A percentile compares a stretch with the other conserved stretches of the same genome.
phyloP scores from a whole-genome alignment of 805 yeast genomes.

The Candida sanyiensis region DNA sequence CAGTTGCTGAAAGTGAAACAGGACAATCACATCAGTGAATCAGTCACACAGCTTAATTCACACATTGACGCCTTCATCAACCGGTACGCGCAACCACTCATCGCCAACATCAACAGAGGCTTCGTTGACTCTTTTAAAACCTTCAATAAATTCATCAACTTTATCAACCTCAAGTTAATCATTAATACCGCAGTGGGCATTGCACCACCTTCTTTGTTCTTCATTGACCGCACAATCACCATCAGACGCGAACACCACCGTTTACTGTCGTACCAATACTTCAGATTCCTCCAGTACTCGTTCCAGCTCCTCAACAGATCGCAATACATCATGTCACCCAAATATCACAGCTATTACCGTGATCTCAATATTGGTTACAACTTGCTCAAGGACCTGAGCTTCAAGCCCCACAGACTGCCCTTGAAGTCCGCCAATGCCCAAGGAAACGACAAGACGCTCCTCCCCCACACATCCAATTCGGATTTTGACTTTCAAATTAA shows the following conservation, averaged over 20 bases:
- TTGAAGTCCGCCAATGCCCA: no score
- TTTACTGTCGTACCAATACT: constrained; percentile 12
- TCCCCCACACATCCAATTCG: background rate
- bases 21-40: background rate
- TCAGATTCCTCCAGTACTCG: constrained; percentile 13
- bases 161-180: constrained; percentile 13
- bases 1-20: constrained; percentile 4
- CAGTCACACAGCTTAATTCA: background rate
- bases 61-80: constrained; percentile 2
- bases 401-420: constrained; percentile 6
- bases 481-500: constrained; percentile 13
- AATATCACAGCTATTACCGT: constrained; percentile 16
- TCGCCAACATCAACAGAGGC: background rate
- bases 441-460: no score
- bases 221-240: background rate
- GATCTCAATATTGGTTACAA: constrained; percentile 21
- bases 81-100: background rate
- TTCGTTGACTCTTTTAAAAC: background rate
- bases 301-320: constrained; percentile 14
- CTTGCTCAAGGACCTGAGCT: constrained; percentile 10
- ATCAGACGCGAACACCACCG: background rate
- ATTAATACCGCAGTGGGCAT: constrained; percentile 18
- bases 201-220: constrained; percentile 13
- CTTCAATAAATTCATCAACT: constrained; percentile 3
- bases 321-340: constrained; percentile 11